These are phyloP conservation scores for Botrytis pseudocinerea DNA, from an alignment of 2,329 filamentous ascomycete species.

Conservation along the genomic window DNA sequence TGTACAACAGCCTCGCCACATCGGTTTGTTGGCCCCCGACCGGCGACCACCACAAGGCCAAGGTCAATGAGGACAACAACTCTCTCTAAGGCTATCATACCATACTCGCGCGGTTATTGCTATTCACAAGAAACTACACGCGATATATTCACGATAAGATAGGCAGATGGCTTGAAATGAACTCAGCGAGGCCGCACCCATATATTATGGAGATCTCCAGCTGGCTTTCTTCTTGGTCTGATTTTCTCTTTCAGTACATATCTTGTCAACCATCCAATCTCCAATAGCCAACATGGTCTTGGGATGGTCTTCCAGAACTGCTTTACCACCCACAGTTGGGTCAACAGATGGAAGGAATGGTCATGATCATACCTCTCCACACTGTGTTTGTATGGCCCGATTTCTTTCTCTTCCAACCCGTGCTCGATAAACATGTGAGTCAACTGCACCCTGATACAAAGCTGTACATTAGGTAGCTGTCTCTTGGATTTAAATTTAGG, in stretches of 20 bases:
- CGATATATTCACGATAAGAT: neutral
- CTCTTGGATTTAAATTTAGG: neutral
- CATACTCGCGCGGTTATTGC: conserved; percentile 14
- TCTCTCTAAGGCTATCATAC: conserved; percentile 9
- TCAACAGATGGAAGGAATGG: conserved; percentile 4
- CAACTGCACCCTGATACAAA: conserved; percentile 8
- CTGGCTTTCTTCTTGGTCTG: conserved; percentile 4
- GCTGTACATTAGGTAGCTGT: conserved; percentile 10
- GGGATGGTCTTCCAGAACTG: neutral
- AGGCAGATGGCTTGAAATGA: conserved; percentile 3
- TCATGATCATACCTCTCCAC: neutral
- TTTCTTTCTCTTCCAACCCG: neutral
- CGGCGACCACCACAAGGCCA: neutral
- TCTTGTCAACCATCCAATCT: neutral
- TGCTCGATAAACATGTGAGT: conserved; percentile 1
- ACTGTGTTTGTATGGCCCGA: neutral
- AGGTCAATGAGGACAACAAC: conserved; percentile 6
- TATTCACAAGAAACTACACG: neutral
- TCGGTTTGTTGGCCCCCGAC: conserved; percentile 1
- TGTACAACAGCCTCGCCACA: conserved; percentile 9
- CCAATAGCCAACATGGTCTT: conserved; percentile 9
- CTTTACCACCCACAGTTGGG: conserved; percentile 8
- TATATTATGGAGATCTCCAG: neutral
- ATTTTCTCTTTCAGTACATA: neutral
- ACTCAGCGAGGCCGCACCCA: neutral